phyloP scores from a whole-genome alignment of 1,284 basidiomycete genomes.

The Boletus semigastroideus region DNA sequence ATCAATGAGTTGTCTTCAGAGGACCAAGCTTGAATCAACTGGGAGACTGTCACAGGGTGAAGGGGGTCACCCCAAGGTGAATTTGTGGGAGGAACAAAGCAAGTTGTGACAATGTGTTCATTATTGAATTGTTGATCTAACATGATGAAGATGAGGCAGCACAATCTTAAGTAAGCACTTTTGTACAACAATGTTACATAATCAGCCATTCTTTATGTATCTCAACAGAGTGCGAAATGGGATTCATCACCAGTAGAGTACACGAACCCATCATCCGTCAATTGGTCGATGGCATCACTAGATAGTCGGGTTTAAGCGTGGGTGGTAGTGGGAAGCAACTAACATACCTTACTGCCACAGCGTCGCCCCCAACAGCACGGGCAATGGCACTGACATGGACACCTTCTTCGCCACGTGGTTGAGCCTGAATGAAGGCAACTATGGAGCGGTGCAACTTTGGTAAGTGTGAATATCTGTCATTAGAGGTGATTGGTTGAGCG shows the following conservation, averaged over 20 bases:
- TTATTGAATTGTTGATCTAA: constrained; percentile 8
- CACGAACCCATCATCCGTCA: constrained; percentile 69
- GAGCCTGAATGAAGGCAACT: constrained; percentile 54
- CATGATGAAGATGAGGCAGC: constrained; percentile 12
- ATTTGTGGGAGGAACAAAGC: not conserved
- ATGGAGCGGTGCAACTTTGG: constrained; percentile 64
- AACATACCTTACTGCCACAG: constrained; percentile 47
- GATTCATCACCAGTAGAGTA: constrained; percentile 70
- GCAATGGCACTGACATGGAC: constrained; percentile 64
- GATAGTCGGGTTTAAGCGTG: not conserved
- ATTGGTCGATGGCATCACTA: constrained; percentile 64
- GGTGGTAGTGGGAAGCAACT: not conserved
- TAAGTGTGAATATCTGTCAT: constrained; percentile 57
- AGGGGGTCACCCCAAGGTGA: not conserved
- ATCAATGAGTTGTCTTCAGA: constrained; percentile 9
- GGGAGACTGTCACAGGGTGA: constrained; percentile 28
- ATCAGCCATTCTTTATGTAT: too few species aligned
- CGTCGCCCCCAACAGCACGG: constrained; percentile 44
- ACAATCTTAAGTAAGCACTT: too few species aligned
- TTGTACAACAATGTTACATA: constrained; percentile 10
- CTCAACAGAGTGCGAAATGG: constrained; percentile 42
- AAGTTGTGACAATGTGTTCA: constrained; percentile 1
- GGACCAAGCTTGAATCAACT: constrained; percentile 19
- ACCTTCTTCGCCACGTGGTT: constrained; percentile 50
- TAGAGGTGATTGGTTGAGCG: constrained; percentile 24